Evolutionary conservation across 2,329 filamentous ascomycete species (phyloP).

Genomic region (Trichophaea hybrida): DNA sequence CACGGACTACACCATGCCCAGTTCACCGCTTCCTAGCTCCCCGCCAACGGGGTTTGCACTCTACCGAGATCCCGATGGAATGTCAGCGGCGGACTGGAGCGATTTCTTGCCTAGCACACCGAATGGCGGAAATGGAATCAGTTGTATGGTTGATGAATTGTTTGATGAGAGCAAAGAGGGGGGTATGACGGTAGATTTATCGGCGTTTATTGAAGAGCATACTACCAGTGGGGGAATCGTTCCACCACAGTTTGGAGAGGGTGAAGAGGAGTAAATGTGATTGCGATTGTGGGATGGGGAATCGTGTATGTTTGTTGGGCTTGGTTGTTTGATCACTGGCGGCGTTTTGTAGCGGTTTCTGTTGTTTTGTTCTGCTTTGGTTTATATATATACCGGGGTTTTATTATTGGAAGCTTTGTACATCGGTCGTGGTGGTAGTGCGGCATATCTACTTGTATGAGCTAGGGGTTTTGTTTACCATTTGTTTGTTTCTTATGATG

Average conservation of each 20-base stretch:
- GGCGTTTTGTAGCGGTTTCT: background rate
- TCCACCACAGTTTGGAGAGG: background rate
- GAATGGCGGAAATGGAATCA: background rate
- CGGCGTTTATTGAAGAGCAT: conserved; percentile 7
- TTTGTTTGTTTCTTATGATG: too few relatives aligned
- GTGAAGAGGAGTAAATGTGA: background rate
- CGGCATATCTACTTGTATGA: too few relatives aligned
- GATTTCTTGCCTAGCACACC: conserved; percentile 19
- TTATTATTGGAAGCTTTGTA: too few relatives aligned
- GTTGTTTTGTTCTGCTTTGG: too few relatives aligned
- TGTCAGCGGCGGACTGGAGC: conserved; percentile 8
- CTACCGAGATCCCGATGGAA: background rate
- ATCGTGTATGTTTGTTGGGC: background rate
- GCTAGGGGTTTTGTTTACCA: too few relatives aligned
- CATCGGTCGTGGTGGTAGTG: too few relatives aligned
- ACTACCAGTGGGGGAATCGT: background rate
- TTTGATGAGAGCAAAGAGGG: background rate
- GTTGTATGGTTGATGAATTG: background rate
- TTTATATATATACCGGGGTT: too few relatives aligned
- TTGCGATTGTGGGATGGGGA: background rate
- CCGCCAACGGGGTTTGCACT: background rate
- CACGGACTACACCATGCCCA: conserved; percentile 36
- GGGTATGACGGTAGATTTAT: conserved; percentile 7
- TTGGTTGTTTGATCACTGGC: background rate
- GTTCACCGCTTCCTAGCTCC: conserved; percentile 29